A percentile compares a stretch with the other conserved stretches of the same genome.
These are phyloP conservation scores for Flammula alnicola DNA, from an alignment of 1,284 basidiomycete species.

Conservation along the genomic window DNA sequence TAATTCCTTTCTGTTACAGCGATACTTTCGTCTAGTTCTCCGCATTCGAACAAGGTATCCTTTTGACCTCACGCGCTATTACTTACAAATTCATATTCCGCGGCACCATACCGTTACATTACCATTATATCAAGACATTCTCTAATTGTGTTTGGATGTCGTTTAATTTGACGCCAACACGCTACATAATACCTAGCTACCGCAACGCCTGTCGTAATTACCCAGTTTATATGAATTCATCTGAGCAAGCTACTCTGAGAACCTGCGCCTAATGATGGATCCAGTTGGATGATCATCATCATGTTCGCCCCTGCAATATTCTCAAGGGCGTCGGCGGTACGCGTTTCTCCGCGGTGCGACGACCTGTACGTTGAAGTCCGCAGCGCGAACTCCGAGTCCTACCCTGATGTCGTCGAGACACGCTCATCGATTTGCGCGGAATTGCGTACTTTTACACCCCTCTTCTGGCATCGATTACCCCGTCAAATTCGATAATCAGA, in stretches of 20 bases:
- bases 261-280: too few species aligned
- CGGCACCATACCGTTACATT: background rate
- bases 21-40: conserved; percentile 1
- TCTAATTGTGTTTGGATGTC: conserved; percentile 11
- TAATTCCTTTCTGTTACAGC: conserved; percentile 6
- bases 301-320: too few species aligned
- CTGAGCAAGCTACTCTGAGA: too few species aligned
- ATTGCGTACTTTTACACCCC: conserved; percentile 1
- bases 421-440: conserved; percentile 15
- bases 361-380: background rate
- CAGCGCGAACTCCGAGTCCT: background rate
- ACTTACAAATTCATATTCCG: background rate
- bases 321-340: too few species aligned
- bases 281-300: too few species aligned
- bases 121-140: conserved; percentile 6
- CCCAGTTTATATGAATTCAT: too few species aligned
- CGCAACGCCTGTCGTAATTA: background rate
- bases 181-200: conserved; percentile 9
- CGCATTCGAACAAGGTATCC: background rate
- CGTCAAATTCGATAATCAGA: conserved; percentile 10
- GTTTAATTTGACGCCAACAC: background rate
- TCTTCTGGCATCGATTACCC: conserved; percentile 4
- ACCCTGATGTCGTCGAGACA: conserved; percentile 14
- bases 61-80: background rate
- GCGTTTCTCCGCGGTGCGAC: too few species aligned